Evolutionary conservation across 2,329 filamentous ascomycete species (phyloP), one percentile per base, ranked within the genome.

Genomic region (Diaporthe sp.): DNA sequence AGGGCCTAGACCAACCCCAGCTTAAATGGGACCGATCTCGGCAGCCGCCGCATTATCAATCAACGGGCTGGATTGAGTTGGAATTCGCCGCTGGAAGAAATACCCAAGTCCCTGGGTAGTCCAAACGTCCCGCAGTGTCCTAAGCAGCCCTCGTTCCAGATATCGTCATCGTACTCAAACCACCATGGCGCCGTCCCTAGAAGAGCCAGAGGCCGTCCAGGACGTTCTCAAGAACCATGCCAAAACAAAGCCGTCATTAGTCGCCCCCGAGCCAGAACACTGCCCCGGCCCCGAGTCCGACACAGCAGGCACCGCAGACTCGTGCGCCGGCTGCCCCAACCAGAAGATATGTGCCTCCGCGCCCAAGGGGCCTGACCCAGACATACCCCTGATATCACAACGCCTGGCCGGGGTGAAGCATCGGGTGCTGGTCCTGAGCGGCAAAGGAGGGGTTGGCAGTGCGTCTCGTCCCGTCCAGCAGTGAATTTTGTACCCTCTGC

Each of bases 221-320:
- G 92, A 95, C 75, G 93, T 95, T 77, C 87, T 98, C 79, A 87
- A 92, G 79, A 93, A 94, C 81, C 94, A 94, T 10, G 88, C 96
- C 74, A 95, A 95, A 84, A 88, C 91, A 73, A 93, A 94, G 70
- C 95, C 96, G 1, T 90, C 95, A 78, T 93, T 99, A 72, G 94
- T 98, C 78, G 97, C 97, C 28, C 96, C 97, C 55, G 96, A 98
- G 82, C 96, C 96, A 86, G 95, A 98, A 85, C 96, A 98, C 87
- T 99, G 97, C 82, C 96, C 96, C 4, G 97, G 97, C 0, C 97
- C 95, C 5, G 94, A 96, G 82, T 95, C 94, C 19, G 88, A 95
- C 78, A 86, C 90, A 79, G 92, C 92, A 74, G 92, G 92, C 77
- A 88, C 88, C 76, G 91, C 91, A 70, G 96, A 98, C 85, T 95